A percentile compares a stretch with the other conserved stretches of the same genome.
These are phyloP conservation scores for Colletotrichum camelliae DNA, from an alignment of 2,329 filamentous ascomycete species.

Conservation along the genomic window DNA sequence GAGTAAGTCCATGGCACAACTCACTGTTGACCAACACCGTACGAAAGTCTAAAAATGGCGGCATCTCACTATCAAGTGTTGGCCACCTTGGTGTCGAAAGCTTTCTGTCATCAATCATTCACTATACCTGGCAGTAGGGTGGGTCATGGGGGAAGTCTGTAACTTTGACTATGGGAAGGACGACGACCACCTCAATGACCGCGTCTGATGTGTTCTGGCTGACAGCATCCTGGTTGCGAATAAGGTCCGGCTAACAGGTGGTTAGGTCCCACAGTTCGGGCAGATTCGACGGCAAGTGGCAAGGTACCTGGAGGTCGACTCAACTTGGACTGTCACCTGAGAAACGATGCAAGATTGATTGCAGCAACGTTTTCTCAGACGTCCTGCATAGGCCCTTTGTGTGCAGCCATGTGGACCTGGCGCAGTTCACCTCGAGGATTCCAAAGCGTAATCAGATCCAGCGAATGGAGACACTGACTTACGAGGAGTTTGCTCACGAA, in stretches of 20 bases:
- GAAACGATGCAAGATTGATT: constrained; percentile 67
- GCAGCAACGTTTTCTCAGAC: constrained; percentile 85
- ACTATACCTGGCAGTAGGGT: neutral
- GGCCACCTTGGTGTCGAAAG: neutral
- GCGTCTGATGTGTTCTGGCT: neutral
- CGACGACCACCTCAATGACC: neutral
- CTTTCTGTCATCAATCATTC: neutral
- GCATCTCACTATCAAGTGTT: neutral
- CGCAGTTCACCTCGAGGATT: constrained; percentile 72
- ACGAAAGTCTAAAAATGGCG: neutral
- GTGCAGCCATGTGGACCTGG: constrained; percentile 77
- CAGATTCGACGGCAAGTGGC: constrained; percentile 61
- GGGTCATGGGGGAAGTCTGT: neutral
- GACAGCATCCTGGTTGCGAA: neutral
- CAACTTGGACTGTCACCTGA: constrained; percentile 63
- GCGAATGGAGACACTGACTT: constrained; percentile 70
- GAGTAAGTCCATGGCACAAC: constrained; percentile 67
- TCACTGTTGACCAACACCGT: neutral
- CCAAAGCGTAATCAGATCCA: constrained; percentile 75
- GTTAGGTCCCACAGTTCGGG: constrained; percentile 24
- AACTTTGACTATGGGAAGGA: neutral
- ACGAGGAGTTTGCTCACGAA: constrained; percentile 72
- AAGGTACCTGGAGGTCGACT: constrained; percentile 84
- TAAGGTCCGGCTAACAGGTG: constrained; percentile 3
- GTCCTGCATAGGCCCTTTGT: constrained; percentile 88